Percentiles rank a stretch among this genome's conserved stretches.
These are phyloP conservation scores for Pseudogymnoascus pannorum DNA, from an alignment of 2,329 filamentous ascomycete species.

Conservation along the genomic window DNA sequence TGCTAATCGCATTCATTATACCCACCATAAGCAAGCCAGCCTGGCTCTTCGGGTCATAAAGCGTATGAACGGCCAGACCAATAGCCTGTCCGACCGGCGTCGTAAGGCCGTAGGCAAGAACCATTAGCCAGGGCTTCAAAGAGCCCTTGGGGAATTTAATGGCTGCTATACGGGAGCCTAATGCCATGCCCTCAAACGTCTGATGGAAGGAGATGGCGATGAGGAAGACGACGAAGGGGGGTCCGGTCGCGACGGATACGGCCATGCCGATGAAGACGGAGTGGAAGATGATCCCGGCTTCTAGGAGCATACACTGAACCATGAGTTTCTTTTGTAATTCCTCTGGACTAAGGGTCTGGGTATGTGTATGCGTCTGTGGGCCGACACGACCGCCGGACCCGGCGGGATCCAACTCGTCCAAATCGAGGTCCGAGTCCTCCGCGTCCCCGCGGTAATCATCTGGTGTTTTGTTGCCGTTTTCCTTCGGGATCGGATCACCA, in stretches of 20 bases:
- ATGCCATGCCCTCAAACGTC: conserved; percentile 80
- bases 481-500: conserved; percentile 44
- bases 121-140: conserved; percentile 72
- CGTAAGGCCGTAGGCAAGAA: conserved; percentile 66
- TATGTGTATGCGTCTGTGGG: conserved; percentile 25
- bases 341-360: conserved; percentile 24
- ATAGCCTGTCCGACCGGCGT: conserved; percentile 81
- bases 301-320: conserved; percentile 70
- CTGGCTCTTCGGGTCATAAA: conserved; percentile 74
- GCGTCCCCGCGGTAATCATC: conserved; percentile 28
- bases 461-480: conserved; percentile 24
- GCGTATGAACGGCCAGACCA: conserved; percentile 65
- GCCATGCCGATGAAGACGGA: conserved; percentile 85
- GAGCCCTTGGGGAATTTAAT: conserved; percentile 71
- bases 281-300: conserved; percentile 79
- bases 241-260: conserved; percentile 71
- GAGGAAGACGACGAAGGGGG: conserved; percentile 71
- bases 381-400: conserved; percentile 25
- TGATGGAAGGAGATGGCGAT: conserved; percentile 79
- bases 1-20: conserved; percentile 79
- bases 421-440: conserved; percentile 50
- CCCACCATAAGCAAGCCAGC: conserved; percentile 75
- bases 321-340: conserved; percentile 60
- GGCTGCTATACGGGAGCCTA: conserved; percentile 77
- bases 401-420: conserved; percentile 52